Base-by-base conservation (phyloP, 1,284 basidiomycete genomes). In the Austropuccinia psidii region DNA sequence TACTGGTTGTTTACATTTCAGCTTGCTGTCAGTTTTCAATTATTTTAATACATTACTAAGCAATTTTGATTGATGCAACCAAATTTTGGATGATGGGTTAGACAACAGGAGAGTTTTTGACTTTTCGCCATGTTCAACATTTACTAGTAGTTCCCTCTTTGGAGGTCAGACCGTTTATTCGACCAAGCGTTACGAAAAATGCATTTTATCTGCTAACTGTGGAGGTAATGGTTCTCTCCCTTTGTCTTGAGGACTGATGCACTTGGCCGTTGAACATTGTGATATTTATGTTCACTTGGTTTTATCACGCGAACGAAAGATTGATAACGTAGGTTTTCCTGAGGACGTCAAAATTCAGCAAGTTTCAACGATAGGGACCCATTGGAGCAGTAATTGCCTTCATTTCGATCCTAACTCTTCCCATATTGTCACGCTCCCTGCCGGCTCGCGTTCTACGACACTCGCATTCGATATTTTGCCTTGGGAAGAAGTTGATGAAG, bases 91-190 rank as follows among this genome's bases (percentile, higher is more conserved):
- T 29, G 8, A 65, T 41, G 37, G 45, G 24, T 61, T 33, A 81
- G 64, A 82, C 83, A 29, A 81, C 83, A 6, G 79, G 81, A 19
- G 77, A 82, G 21, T 89, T 89, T 79, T 84, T 85, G 73, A 85
- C 84, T 61, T 82, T 85, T 2, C 84, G 85, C 45, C 82, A 87
- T 15, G 83, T 83, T n/a, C 84, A 85, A 62, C 78, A 81, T 45
- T 87, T 86, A 77, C 84, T 87, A 75, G 86, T 90, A 27, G 81
- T 82, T 33, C 83, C 85, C 19, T 81, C 87, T 4, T 79, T 90
- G 21, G 82, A 85, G 33, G 78, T 86, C 29, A 83, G 83, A 1
- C 83, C 84, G 1, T 82, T 79, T 2, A 83, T 85, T 24, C 80
- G 81, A 43, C 87, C 88, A 2, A 85, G 84, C 55, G 81, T 81